Base-by-base conservation (phyloP, 2,329 filamentous ascomycete genomes). In the Nemania abortiva region DNA sequence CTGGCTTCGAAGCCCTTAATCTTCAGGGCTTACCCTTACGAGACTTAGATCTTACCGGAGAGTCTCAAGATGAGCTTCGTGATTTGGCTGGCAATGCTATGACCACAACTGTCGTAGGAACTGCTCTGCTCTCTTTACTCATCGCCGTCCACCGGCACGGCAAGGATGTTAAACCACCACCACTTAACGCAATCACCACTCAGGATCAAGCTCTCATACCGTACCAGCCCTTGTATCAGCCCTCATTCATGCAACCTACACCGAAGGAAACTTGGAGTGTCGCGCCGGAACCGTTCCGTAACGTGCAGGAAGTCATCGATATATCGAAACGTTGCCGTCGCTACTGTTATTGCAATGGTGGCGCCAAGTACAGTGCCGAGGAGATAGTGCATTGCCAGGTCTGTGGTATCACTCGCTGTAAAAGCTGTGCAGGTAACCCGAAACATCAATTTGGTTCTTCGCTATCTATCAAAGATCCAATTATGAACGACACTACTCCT, bases 71-170 rank as follows among this genome's bases (percentile, higher is more conserved):
- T 1, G 82, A 94, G 20, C 81, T 93, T 2, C 88, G 90, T 70
- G 88, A 94, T 71, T 81, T 95, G 1, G 91, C 91, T 1, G 92
- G 92, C 0, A 95, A 96, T 77, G 92, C 92, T 0, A 95, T 95
- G 92, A 89, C 87, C 0, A 89, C 88, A 0, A 91, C 92, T 0
- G 90, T 94, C 0, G 88, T 94, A 10, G 91, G 90, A 2, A 84
- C 87, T 1, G 86, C 87, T 0, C 84, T 92, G 1, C 74, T 93
- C 1, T 82, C 88, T 1, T 85, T 88, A 0, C 77, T 95, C 1
- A 84, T 89, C 56, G 68, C 78, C 42, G 63, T 78, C 18, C 45
- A 71, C n/a, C 5, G 2, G 1, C 52, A 60, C 39, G 4, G 20
- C 18, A 42, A 22, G 1, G 27, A 45, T 2, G 15, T 29, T 7